Evolutionary conservation across 1,284 basidiomycete genomes (phyloP), one percentile per base, ranked within the genome.

Genomic region (Porodaedalea pini): DNA sequence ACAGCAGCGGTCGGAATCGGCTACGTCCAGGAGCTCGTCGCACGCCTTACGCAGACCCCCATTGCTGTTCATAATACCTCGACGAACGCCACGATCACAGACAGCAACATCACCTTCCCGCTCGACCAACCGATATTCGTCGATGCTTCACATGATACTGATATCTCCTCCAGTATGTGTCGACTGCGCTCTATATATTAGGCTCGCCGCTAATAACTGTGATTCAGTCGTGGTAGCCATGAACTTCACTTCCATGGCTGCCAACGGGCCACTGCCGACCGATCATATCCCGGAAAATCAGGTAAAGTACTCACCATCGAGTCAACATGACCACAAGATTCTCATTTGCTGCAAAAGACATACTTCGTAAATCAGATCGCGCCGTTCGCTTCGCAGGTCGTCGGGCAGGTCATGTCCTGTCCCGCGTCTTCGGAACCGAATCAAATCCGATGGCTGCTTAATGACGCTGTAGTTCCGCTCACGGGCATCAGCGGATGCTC

Each of bases 11-110:
- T 90, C 68, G 88, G 88, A 44, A 86, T 92, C 5, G 91, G 91
- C 4, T 94, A 87, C 68, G 74, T 90, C 64, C 92, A 92, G 67
- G 92, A 94, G 69, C 81, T 94, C 34, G 72, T 94, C n/a, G 88
- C 90, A 0, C 82, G 92, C 13, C 76, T 94, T 27, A 88, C 83
- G 0, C 75, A 77, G 11, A 69, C 70, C 13, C 77, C 80, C 0
- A 84, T 89, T 3, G 67, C 67, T 25, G 90, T 92, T 69, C 66
- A 75, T 54, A 93, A 91, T 0, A 41, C 58, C 82, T 86, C 87
- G 63, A 90, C 86, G 5, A 94, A 94, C 70, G 69, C 71, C 15
- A 94, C 92, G 0, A 78, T 94, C 31, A 85, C 89, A 65, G 63
- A 71, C 1, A 76, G 80, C 10, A 80, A 83, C 0, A 64, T 64